Evolutionary conservation across 2,329 filamentous ascomycete species (phyloP), one percentile per base, ranked within the genome.

Genomic region (Cordyceps cicadae): DNA sequence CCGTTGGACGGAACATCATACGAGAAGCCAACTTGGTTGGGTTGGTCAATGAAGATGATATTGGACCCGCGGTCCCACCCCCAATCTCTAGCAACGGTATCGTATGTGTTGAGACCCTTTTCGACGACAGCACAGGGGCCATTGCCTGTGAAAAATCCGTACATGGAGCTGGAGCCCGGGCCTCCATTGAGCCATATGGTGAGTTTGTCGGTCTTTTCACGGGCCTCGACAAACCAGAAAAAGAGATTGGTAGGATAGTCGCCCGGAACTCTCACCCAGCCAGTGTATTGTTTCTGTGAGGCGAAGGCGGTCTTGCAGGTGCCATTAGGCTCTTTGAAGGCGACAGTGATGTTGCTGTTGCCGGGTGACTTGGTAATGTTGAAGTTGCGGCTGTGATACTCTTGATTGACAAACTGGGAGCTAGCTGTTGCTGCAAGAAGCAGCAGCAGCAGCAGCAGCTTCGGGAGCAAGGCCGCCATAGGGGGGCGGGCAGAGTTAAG

Each of bases 111-210:
- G 57, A 77, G 64, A 24, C 77, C 74, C 61, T 74, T 69, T 68
- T 83, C 73, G 46, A 83, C 69, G 37, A 82, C 71, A 65, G 81
- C 72, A 65, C 76, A 84, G 29, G 78, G 79, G 3, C 86, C 86
- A 60, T 80, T 77, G 66, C 85, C 85, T 7, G 76, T 75, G 66
- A 88, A 88, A 65, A 88, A 76, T 29, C 85, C 85, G 60, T 84
- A 77, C 77, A 88, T 79, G 57, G 84, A 87, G 67, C 83, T 86
- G 51, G 79, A 79, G 5, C 86, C 86, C 1, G 86, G 86, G 1
- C 86, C 86, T 55, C 86, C 86, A 70, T 87, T 87, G 64, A 89
- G 76, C 83, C 83, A 88, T 67, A 88, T 81, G 3, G 84, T 77
- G 62, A 80, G 67, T 55, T 70, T 70, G 14, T 77, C 70, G 4